phyloP scores from a whole-genome alignment of 768 basidiomycete genomes.

The Phanerochaete carnosa region DNA sequence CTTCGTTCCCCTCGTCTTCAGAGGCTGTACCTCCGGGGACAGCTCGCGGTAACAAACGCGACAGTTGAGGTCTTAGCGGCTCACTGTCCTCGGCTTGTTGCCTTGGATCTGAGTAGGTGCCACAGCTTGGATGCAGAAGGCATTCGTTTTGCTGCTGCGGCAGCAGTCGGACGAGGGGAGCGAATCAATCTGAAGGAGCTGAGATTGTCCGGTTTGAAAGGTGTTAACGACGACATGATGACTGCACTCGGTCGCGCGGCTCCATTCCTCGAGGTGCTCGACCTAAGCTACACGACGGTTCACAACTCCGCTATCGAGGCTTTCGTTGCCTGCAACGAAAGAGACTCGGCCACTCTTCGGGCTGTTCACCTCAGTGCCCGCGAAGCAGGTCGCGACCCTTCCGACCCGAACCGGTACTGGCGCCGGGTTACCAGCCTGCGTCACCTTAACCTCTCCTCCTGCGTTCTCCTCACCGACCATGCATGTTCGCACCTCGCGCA shows the following conservation, averaged over 20 bases:
- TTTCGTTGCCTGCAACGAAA: slow-evolving; percentile 55
- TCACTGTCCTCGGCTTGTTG: slow-evolving; percentile 51
- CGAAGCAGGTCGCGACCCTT: slow-evolving; percentile 61
- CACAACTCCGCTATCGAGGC: slow-evolving; percentile 76
- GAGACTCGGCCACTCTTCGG: slow-evolving; percentile 33
- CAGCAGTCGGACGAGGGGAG: slow-evolving; percentile 43
- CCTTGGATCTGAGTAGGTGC: slow-evolving; percentile 73
- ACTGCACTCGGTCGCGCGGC: slow-evolving; percentile 62
- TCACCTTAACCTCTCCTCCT: slow-evolving; percentile 72
- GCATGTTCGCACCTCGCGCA: slow-evolving; percentile 72
- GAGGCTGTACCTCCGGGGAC: slow-evolving; percentile 62
- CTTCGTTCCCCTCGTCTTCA: slow-evolving; percentile 58
- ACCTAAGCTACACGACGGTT: slow-evolving; percentile 70
- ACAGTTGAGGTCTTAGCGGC: slow-evolving; percentile 68
- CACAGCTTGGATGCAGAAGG: slow-evolving; percentile 63
- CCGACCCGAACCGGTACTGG: slow-evolving; percentile 45
- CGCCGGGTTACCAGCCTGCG: slow-evolving; percentile 66
- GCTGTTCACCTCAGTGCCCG: slow-evolving; percentile 55
- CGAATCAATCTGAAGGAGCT: slow-evolving; percentile 58
- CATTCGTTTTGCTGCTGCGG: slow-evolving; percentile 44
- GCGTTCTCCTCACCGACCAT: slow-evolving; percentile 66
- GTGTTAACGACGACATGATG: slow-evolving; percentile 59
- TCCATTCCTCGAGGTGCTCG: slow-evolving; percentile 73
- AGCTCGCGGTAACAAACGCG: slow-evolving; percentile 64
- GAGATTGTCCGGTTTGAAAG: slow-evolving; percentile 63